Conservation (phyloP, 139 green algal genomes). For the Ettlia oleoabundans region DNA sequence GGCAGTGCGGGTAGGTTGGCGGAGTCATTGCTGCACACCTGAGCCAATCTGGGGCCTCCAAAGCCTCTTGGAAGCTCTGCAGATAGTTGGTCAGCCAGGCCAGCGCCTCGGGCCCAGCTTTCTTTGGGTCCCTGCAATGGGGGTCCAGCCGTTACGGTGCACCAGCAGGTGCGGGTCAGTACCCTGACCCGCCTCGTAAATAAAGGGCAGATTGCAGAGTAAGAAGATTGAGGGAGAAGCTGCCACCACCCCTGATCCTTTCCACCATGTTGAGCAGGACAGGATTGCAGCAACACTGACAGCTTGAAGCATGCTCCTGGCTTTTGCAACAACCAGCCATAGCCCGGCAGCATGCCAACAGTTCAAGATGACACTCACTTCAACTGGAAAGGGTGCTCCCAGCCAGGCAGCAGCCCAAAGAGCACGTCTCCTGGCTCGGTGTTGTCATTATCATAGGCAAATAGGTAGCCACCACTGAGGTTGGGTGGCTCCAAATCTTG, state of each 20-base stretch:
- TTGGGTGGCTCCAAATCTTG: constrained; percentile 27
- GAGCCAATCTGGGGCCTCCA: constrained; percentile 37
- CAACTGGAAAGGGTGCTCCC: not conserved
- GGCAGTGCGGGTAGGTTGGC: not conserved
- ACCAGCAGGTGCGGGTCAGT: no score
- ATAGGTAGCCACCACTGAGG: constrained; percentile 55
- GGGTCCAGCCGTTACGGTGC: no score
- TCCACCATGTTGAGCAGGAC: not conserved
- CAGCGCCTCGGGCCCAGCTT: not conserved
- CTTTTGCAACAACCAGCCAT: not conserved
- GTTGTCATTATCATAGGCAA: constrained; percentile 71
- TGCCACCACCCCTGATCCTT: no score
- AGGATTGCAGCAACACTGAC: not conserved
- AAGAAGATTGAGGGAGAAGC: no score
- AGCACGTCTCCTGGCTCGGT: constrained; percentile 42
- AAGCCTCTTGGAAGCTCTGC: constrained; percentile 30
- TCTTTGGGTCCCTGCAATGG: constrained; percentile 25
- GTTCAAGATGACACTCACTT: not conserved
- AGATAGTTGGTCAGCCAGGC: constrained; percentile 33
- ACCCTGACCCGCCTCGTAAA: no score
- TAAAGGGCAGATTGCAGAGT: no score
- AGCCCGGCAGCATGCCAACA: not conserved
- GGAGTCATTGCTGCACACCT: constrained; percentile 2
- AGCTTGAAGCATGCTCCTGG: no score
- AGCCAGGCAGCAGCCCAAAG: not conserved